These are phyloP conservation scores for Dinochytrium kinnereticum DNA, from an alignment of 371 early-diverging fungal species.

Conservation along the genomic window DNA sequence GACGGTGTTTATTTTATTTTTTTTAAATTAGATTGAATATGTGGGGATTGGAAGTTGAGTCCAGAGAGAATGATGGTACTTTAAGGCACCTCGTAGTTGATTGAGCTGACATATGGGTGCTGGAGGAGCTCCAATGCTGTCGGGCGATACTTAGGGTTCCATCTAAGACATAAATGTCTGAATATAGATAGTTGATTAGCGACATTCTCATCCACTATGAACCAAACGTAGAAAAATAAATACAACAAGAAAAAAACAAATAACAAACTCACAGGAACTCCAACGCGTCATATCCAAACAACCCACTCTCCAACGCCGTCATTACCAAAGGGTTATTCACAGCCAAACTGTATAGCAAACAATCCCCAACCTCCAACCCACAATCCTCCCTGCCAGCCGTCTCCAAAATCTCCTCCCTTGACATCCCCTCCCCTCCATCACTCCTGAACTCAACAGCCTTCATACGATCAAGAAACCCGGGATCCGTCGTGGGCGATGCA, in stretches of 20 bases:
- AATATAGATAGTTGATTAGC: too few relatives aligned
- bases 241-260: background rate
- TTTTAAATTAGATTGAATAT: background rate
- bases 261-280: constrained; percentile 17
- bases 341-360: constrained; percentile 5
- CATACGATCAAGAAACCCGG: too few relatives aligned
- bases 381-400: constrained; percentile 9
- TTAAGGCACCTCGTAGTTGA: constrained; percentile 9
- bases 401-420: constrained; percentile 15
- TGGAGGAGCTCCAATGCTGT: background rate
- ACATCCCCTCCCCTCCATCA: background rate
- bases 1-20: background rate
- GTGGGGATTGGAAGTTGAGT: background rate
- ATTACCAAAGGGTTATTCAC: constrained; percentile 8
- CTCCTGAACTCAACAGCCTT: background rate
- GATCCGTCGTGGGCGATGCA: background rate
- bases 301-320: constrained; percentile 16
- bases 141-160: constrained; percentile 13
- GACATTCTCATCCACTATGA: too few relatives aligned
- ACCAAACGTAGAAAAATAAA: background rate
- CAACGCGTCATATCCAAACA: constrained; percentile 9
- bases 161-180: constrained; percentile 15
- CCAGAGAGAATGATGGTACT: background rate
- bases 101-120: constrained; percentile 10
- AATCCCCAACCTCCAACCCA: background rate